Evolutionary conservation across 495 filamentous ascomycete species (phyloP).

Genomic region (Penicillium waksmanii): DNA sequence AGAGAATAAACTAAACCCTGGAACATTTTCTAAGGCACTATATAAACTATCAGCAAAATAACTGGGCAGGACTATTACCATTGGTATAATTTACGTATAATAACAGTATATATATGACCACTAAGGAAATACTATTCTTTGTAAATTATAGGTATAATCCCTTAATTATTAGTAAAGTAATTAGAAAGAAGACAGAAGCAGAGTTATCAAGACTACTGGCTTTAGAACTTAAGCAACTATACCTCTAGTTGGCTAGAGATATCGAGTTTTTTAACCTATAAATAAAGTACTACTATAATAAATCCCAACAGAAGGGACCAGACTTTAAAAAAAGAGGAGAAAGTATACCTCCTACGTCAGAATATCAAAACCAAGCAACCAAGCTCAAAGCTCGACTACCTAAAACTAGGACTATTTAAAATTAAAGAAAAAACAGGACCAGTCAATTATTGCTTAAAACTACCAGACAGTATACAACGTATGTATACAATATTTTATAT

Average conservation of each 20-base stretch:
- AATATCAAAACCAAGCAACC: conserved; percentile 14
- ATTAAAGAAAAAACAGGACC: conserved; percentile 16
- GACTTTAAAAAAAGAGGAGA: conserved; percentile 8
- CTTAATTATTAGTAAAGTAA: not conserved
- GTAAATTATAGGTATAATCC: conserved; percentile 17
- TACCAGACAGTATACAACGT: conserved; percentile 9
- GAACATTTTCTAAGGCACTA: conserved; percentile 30
- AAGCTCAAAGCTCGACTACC: conserved; percentile 14
- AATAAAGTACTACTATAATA: not conserved
- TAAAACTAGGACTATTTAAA: no score
- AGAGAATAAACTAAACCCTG: conserved; percentile 24
- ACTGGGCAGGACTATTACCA: conserved; percentile 31
- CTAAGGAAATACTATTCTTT: conserved; percentile 22
- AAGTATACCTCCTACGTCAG: conserved; percentile 4
- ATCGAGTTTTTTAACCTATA: not conserved
- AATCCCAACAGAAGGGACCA: not conserved
- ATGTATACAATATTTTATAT: conserved; percentile 14
- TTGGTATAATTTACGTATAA: conserved; percentile 34
- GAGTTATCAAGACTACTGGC: not conserved
- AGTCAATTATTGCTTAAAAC: conserved; percentile 14
- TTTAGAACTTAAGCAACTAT: not conserved
- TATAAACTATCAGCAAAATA: conserved; percentile 30
- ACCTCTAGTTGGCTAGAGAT: not conserved
- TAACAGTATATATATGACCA: conserved; percentile 2
- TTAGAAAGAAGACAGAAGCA: not conserved